A percentile compares a stretch with the other conserved stretches of the same genome.
Evolutionary conservation across 805 yeast genomes (phyloP).

Genomic region (Alloascoidea hylecoeti): DNA sequence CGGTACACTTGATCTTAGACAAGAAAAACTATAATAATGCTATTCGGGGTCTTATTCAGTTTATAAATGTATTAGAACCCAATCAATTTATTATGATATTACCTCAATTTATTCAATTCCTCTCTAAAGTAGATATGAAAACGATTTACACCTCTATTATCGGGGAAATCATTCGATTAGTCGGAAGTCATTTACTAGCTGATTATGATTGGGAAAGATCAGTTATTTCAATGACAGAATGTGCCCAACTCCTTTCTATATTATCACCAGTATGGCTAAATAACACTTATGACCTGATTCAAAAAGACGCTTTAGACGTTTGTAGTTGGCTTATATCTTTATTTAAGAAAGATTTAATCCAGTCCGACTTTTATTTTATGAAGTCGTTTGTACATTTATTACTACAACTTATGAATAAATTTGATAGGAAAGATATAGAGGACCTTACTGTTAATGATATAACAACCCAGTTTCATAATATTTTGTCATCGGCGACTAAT

Average conservation of each 20-base stretch:
- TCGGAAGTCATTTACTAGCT: background rate
- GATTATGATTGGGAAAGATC: background rate
- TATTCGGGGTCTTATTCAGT: no score
- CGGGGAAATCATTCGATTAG: background rate
- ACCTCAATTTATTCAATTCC: background rate
- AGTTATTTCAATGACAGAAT: background rate
- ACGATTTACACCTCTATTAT: background rate
- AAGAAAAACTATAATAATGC: no score
- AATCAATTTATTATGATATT: background rate
- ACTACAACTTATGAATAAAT: background rate
- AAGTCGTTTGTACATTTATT: background rate
- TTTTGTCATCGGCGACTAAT: background rate
- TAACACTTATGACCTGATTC: background rate
- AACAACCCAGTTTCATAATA: background rate
- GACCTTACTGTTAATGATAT: background rate
- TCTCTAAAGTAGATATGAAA: background rate
- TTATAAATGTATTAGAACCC: no score
- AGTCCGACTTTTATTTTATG: background rate
- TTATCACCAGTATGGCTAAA: background rate
- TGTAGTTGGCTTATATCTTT: background rate
- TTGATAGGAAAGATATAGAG: background rate
- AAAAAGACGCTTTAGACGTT: conserved; percentile 1
- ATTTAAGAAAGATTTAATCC: background rate
- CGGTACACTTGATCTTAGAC: no score
- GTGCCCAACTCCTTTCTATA: background rate